Conservation (phyloP, 139 green algal genomes). For the Nannochloris sp. region DNA sequence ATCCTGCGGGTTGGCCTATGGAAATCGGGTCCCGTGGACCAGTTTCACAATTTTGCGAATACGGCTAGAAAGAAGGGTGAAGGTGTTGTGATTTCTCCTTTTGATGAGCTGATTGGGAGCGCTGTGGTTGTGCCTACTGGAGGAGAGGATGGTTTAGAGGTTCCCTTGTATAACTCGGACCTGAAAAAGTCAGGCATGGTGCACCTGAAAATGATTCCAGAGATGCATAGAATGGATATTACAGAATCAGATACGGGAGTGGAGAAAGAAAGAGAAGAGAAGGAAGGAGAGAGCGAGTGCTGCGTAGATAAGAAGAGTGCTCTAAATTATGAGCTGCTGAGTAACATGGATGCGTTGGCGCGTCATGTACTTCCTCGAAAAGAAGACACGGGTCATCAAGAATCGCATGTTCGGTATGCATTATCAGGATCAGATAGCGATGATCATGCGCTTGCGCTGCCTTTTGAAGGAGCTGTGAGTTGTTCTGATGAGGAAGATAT, state of each 20-base stretch:
- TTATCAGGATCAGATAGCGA: slow-evolving; percentile 11
- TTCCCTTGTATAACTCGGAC: background rate
- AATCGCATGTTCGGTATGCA: slow-evolving; percentile 5
- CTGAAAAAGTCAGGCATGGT: background rate
- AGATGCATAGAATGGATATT: background rate
- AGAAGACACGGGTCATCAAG: background rate
- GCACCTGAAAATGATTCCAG: background rate
- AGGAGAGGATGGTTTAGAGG: background rate
- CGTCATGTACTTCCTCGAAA: background rate
- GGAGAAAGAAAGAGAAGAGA: slow-evolving; percentile 1
- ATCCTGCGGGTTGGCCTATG: background rate
- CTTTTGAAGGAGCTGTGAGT: slow-evolving; percentile 9
- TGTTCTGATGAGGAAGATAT: slow-evolving; percentile 1
- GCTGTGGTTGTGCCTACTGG: slow-evolving; percentile 3
- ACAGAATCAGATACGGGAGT: background rate
- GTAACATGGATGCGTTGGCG: background rate
- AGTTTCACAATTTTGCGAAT: background rate
- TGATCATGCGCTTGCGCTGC: background rate
- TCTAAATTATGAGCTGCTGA: background rate
- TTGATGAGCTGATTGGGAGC: slow-evolving; percentile 9
- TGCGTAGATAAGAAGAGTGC: background rate
- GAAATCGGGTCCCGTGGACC: background rate
- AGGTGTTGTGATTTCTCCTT: background rate
- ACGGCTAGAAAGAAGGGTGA: background rate
- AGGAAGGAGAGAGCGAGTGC: background rate